Evolutionary conservation across 2,329 filamentous ascomycete genomes (phyloP), one percentile per base, ranked within the genome.

Genomic region (Stemphylium beticola): DNA sequence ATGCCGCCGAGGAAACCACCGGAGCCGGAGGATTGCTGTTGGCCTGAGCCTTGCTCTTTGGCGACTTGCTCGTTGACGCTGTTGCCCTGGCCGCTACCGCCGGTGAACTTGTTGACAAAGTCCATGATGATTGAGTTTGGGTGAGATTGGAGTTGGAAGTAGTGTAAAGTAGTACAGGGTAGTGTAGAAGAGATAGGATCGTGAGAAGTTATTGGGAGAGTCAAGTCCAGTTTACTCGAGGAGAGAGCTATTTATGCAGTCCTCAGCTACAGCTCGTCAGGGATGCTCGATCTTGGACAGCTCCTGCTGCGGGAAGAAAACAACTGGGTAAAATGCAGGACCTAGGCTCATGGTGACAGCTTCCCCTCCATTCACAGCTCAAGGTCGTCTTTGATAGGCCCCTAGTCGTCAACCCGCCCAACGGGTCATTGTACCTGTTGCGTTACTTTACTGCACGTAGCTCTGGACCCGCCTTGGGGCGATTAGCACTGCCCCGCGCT

Each of bases 1-100:
- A 92, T 73, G 56, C 87, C 85, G 56, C 83, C 79, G 43, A 84
- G 72, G 73, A 83, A 81, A 52, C 81, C 78, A 26, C 80, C 79
- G 5, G 53, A 55, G 24, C 68, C 66, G 26, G 66, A 56, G 4
- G 50, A 49, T 32, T 71, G 53, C 54, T 76, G 53, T 53, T 76
- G 59, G 61, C 76, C 69, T 54, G 76, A 62, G 48, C 61, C 64
- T 8, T 62, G 56, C 20, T 57, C 56, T 37, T 67, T 57, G 54
- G 71, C 57, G 57, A 65, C 62, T 43, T 71, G 65, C 64, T 72
- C 65, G 60, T 74, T 60, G 49, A 59, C 73, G 17, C 49, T 43
- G 36, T 66, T 55, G 55, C 71, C 53, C 47, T 68, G 64, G 46
- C 66, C 61, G 52, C 62, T 73, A 60, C 74, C 71, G 59, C 76